Conservation (phyloP, 2,329 filamentous ascomycete genomes). For the Colletotrichum filicis region DNA sequence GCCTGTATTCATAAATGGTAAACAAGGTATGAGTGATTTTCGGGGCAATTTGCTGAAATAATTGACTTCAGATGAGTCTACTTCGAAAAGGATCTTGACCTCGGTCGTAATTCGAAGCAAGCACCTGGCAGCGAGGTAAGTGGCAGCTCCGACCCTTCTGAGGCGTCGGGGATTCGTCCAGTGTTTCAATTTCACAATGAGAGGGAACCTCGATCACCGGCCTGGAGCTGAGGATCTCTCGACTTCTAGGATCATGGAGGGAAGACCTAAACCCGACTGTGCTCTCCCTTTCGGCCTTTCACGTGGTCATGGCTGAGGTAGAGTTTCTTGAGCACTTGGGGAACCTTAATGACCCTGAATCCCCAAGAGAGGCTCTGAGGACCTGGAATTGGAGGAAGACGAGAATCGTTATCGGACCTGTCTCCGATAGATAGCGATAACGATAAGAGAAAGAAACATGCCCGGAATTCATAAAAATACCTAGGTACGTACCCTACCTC, state of each 20-base stretch:
- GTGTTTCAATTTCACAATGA: not conserved
- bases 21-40: no score
- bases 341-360: no score
- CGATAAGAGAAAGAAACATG: not conserved
- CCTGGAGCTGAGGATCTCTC: not conserved
- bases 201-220: not conserved
- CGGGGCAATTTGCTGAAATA: not conserved
- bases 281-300: not conserved
- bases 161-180: constrained; percentile 11
- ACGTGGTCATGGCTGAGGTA: not conserved
- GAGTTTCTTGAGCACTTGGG: no score
- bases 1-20: not conserved
- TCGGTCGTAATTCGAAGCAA: not conserved
- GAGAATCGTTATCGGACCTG: not conserved
- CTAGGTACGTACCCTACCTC: not conserved
- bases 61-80: constrained; percentile 4
- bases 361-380: no score
- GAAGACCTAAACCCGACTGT: constrained; percentile 8
- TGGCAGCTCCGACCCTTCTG: constrained; percentile 6
- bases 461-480: no score
- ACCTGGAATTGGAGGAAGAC: not conserved
- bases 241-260: constrained; percentile 5
- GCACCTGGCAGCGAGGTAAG: not conserved
- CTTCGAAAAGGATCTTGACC: not conserved
- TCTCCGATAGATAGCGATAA: not conserved